These are phyloP conservation scores for Calamus simplicifolius DNA, from an alignment of 176 grass and related monocot genomes.

Conservation along the genomic window DNA sequence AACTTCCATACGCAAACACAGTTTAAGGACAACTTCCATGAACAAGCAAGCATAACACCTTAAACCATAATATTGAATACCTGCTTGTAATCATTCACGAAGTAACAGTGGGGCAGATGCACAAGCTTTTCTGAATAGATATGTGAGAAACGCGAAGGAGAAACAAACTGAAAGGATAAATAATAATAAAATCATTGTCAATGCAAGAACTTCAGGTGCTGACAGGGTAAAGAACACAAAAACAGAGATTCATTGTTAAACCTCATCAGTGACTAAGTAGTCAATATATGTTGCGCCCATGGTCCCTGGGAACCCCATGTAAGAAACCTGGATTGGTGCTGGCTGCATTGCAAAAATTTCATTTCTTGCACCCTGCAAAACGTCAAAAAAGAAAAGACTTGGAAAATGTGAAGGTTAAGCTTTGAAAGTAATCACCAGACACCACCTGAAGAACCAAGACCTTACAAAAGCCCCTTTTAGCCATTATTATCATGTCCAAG, in stretches of 20 bases:
- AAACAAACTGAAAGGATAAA: slow-evolving; percentile 75
- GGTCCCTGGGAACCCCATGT: slow-evolving; percentile 88
- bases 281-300: slow-evolving; percentile 78
- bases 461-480: too few relatives aligned
- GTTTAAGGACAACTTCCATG: neutral
- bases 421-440: too few relatives aligned
- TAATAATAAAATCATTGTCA: slow-evolving; percentile 7
- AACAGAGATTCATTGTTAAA: slow-evolving; percentile 10
- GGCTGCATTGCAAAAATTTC: slow-evolving; percentile 87
- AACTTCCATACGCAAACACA: slow-evolving; percentile 2
- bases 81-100: slow-evolving; percentile 91
- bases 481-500: too few relatives aligned
- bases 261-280: slow-evolving; percentile 84
- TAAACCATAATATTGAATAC: slow-evolving; percentile 24
- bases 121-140: slow-evolving; percentile 91
- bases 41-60: too few relatives aligned
- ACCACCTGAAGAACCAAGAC: too few relatives aligned
- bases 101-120: slow-evolving; percentile 85
- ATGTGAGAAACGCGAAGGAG: slow-evolving; percentile 49
- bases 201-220: too few relatives aligned
- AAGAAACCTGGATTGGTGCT: slow-evolving; percentile 75
- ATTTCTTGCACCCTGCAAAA: slow-evolving; percentile 72
- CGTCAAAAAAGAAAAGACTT: too few relatives aligned
- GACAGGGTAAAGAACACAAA: slow-evolving; percentile 1
- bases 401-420: too few relatives aligned